These are phyloP conservation scores for Grosmannia clavigera DNA, from an alignment of 2,329 filamentous ascomycete species.

Conservation along the genomic window DNA sequence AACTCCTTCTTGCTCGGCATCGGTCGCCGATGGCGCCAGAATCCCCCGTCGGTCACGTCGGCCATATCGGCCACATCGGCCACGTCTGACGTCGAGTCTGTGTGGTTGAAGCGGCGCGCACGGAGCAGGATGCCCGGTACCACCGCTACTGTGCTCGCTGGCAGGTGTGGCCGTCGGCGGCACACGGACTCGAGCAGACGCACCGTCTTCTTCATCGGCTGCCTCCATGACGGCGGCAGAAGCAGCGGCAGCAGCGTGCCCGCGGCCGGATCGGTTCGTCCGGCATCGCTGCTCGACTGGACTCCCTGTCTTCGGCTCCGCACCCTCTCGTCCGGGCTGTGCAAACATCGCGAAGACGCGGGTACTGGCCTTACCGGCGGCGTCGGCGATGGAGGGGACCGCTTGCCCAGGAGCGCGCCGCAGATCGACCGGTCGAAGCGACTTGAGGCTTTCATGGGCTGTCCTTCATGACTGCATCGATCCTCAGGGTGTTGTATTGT, in stretches of 20 bases:
- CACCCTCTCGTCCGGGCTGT: neutral
- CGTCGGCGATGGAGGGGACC: constrained; percentile 17
- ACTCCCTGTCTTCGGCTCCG: neutral
- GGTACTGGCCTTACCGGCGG: neutral
- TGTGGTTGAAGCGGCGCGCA: neutral
- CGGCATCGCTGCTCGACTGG: neutral
- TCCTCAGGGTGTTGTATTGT: constrained; percentile 1
- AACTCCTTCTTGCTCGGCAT: constrained; percentile 29
- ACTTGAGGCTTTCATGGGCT: constrained; percentile 48
- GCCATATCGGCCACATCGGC: neutral
- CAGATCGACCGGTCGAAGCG: constrained; percentile 49
- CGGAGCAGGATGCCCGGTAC: no score
- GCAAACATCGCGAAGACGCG: constrained; percentile 2
- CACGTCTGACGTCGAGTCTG: neutral
- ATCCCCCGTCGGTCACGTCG: neutral
- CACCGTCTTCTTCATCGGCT: neutral
- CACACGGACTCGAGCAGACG: neutral
- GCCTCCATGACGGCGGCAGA: constrained; percentile 6
- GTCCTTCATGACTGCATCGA: constrained; percentile 33
- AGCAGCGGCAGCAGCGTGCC: constrained; percentile 11
- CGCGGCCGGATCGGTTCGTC: constrained; percentile 7
- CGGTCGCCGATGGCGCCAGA: constrained; percentile 2
- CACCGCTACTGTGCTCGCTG: neutral
- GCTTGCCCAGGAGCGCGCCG: constrained; percentile 39
- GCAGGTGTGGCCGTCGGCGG: neutral